These are phyloP conservation scores for Aureobasidium leucospermi DNA, from an alignment of 2,329 filamentous ascomycete genomes.

Conservation along the genomic window DNA sequence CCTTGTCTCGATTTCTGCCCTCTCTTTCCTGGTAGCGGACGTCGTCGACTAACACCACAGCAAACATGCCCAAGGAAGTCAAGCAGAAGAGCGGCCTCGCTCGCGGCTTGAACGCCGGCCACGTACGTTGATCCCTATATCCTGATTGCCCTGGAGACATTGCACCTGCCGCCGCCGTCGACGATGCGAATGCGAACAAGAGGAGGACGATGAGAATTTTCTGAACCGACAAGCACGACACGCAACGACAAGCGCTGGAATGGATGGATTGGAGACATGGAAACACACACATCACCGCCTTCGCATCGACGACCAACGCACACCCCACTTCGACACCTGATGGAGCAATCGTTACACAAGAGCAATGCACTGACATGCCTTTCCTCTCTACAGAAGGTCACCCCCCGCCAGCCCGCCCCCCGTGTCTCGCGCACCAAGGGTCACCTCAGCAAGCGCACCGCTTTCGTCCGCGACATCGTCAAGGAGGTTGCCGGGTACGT, in stretches of 20 bases:
- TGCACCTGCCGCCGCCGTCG: constrained; percentile 18
- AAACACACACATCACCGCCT: not conserved
- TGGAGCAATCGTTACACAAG: not conserved
- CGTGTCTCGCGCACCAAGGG: constrained; percentile 71
- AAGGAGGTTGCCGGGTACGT: constrained; percentile 95
- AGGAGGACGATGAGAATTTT: constrained; percentile 22
- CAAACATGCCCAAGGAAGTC: constrained; percentile 46
- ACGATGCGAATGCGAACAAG: constrained; percentile 20
- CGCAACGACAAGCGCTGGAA: not conserved
- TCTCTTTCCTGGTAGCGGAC: constrained; percentile 8
- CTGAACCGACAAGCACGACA: not conserved
- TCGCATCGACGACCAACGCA: constrained; percentile 1
- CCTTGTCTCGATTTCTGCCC: not conserved
- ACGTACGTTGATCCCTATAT: constrained; percentile 47
- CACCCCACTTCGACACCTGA: not conserved
- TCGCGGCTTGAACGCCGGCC: constrained; percentile 58
- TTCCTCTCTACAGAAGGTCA: constrained; percentile 38
- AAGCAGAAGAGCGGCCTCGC: constrained; percentile 49
- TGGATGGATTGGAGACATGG: not conserved
- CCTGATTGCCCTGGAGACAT: constrained; percentile 8
- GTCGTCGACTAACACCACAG: constrained; percentile 15
- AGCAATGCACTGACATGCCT: constrained; percentile 15
- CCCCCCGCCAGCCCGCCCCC: constrained; percentile 42
- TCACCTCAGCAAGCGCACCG: constrained; percentile 91
- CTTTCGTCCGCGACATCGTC: constrained; percentile 94